Base-by-base conservation (phyloP, 1,139 yeast genomes). In the Zhuliangozyma parablackwelliae region DNA sequence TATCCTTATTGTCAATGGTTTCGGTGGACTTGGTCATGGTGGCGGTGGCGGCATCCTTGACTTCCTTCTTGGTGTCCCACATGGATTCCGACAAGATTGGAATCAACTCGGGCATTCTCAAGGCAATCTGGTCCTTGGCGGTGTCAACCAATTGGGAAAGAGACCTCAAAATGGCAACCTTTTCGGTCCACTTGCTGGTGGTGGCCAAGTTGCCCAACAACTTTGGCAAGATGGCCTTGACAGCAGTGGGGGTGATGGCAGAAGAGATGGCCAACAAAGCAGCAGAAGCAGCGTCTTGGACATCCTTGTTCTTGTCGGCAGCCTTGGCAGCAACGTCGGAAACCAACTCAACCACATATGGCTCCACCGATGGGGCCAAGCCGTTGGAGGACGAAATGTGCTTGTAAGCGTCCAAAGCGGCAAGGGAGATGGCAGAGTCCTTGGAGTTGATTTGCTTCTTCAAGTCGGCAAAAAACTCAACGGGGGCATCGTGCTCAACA, bases 11-110 rank as follows among this genome's bases (percentile, higher is more conserved):
- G 72, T 92, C 95, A 60, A 92, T 92, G 62, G 97, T 89, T 69
- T 89, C 94, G 58, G 98, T 92, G 55, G 96, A 83, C 75, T 88
- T 87, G 70, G 90, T 80, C 80, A 92, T 89, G 67, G 97, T 88
- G 59, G 82, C 82, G 59, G 95, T 85, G 54, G 98, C 97, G 63
- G 94, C 95, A 58, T 79, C 82, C 84, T 92, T 92, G 66, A 92
- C 97, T 65, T 92, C 97, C 71, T 80, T 79, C 82, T 92, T 92
- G 74, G 98, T 92, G 72, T 92, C 98, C 98, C 98, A 92, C 97
- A 92, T 92, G 58, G 97, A 87, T 78, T 92, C 98, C 54, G 98
- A 92, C 61, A 92, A 78, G 52, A 85, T 94, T 69, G 98, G 98
- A 61, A 92, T 90, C 70, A 92, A 82, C 78, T 92, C 97, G 61